A percentile compares a stretch with the other conserved stretches of the same genome.
These are phyloP conservation scores for Trypanosoma conorhini DNA, from an alignment of 208 protist species.

Conservation along the genomic window DNA sequence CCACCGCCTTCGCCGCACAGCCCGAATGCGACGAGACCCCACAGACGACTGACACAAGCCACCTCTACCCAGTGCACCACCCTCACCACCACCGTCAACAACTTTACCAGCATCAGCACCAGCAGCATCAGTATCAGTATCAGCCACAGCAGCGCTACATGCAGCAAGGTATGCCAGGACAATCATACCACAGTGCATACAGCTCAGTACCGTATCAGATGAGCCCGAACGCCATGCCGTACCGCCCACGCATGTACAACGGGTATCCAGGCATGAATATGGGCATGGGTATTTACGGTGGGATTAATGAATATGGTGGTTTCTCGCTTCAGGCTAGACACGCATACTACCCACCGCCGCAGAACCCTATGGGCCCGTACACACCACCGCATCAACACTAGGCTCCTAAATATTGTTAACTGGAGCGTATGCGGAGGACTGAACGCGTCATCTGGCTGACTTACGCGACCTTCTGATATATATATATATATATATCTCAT, in stretches of 20 bases:
- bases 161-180: slow-evolving; percentile 22
- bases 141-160: slow-evolving; percentile 34
- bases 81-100: slow-evolving; percentile 22
- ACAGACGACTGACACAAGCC: background rate
- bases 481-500: background rate
- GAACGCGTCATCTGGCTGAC: background rate
- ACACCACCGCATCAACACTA: slow-evolving; percentile 2
- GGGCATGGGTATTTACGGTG: slow-evolving; percentile 17
- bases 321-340: slow-evolving; percentile 24
- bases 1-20: slow-evolving; percentile 4
- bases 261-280: slow-evolving; percentile 30
- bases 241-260: slow-evolving; percentile 28
- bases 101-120: slow-evolving; percentile 21
- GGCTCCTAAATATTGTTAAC: background rate
- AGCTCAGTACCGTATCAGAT: slow-evolving; percentile 17
- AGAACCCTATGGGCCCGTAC: slow-evolving; percentile 17
- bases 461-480: background rate
- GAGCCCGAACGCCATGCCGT: slow-evolving; percentile 20
- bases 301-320: slow-evolving; percentile 17
- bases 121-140: slow-evolving; percentile 23
- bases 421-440: background rate
- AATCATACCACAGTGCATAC: slow-evolving; percentile 28
- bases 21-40: slow-evolving; percentile 5
- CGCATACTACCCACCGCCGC: slow-evolving; percentile 24
- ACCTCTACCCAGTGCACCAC: slow-evolving; percentile 16